Percentiles rank a stretch among this genome's conserved stretches.
phyloP scores from a whole-genome alignment of 2,329 filamentous ascomycete genomes.

The Neobulgaria alba region DNA sequence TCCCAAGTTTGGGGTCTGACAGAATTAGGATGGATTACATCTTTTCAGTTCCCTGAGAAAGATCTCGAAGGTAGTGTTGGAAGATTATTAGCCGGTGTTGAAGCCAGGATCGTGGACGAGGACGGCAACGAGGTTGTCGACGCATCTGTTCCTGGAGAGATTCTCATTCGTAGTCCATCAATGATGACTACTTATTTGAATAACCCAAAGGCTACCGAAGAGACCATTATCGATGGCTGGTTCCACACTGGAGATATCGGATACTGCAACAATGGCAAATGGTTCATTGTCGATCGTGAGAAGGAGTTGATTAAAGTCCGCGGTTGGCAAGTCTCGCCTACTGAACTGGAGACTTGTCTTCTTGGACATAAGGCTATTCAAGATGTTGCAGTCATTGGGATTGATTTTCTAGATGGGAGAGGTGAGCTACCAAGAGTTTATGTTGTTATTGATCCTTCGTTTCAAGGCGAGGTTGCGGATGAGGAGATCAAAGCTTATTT shows the following conservation, averaged over 20 bases:
- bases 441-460: slow-evolving; percentile 28
- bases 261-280: slow-evolving; percentile 32
- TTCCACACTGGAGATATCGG: slow-evolving; percentile 35
- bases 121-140: not conserved
- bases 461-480: slow-evolving; percentile 26
- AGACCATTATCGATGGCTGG: slow-evolving; percentile 28
- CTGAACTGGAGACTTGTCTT: slow-evolving; percentile 38
- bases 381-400: slow-evolving; percentile 39
- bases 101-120: slow-evolving; percentile 7
- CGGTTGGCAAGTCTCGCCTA: slow-evolving; percentile 40
- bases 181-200: slow-evolving; percentile 31
- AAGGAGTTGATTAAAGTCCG: slow-evolving; percentile 40
- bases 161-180: slow-evolving; percentile 19
- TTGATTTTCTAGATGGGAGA: slow-evolving; percentile 28
- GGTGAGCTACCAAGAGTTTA: slow-evolving; percentile 36
- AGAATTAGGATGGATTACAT: slow-evolving; percentile 34
- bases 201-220: slow-evolving; percentile 25
- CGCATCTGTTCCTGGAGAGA: slow-evolving; percentile 18
- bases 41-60: slow-evolving; percentile 4
- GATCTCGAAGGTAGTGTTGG: slow-evolving; percentile 38
- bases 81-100: slow-evolving; percentile 30
- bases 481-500: slow-evolving; percentile 35
- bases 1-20: slow-evolving; percentile 44
- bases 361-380: slow-evolving; percentile 35
- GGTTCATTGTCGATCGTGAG: slow-evolving; percentile 34